Evolutionary conservation across 768 basidiomycete species (phyloP).

Genomic region (Boletus barrowsii): DNA sequence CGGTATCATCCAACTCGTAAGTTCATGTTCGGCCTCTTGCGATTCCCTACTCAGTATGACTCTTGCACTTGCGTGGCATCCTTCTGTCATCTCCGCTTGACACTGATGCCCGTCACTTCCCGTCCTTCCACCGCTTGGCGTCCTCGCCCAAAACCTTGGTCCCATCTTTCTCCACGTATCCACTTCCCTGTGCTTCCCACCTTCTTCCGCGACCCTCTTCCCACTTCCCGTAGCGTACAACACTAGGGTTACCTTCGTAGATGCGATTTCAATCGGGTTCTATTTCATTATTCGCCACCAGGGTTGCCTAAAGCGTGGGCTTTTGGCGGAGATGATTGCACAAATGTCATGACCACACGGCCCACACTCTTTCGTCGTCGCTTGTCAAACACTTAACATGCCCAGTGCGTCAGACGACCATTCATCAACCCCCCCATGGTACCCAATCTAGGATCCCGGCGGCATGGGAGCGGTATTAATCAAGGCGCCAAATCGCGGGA

Average conservation of each 20-base stretch:
- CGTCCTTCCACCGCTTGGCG: slow-evolving; percentile 12
- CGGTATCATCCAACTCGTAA: slow-evolving; percentile 79
- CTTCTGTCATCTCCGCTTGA: slow-evolving; percentile 22
- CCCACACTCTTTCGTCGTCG: not conserved
- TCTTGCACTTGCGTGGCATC: slow-evolving; percentile 2
- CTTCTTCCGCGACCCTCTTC: slow-evolving; percentile 13
- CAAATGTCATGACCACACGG: not conserved
- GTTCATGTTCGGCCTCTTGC: slow-evolving; percentile 30
- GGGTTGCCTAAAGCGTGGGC: slow-evolving; percentile 4
- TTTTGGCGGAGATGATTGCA: slow-evolving; percentile 7
- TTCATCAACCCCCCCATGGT: not conserved
- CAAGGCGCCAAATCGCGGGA: not conserved
- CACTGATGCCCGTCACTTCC: slow-evolving; percentile 24
- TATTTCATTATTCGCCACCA: slow-evolving; percentile 3
- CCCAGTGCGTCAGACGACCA: not conserved
- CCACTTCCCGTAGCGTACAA: slow-evolving; percentile 26
- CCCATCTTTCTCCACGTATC: slow-evolving; percentile 12
- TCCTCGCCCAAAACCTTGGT: slow-evolving; percentile 3
- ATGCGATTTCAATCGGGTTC: slow-evolving; percentile 6
- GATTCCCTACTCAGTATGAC: slow-evolving; percentile 11
- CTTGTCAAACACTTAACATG: not conserved
- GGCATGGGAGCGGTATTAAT: slow-evolving; percentile 1
- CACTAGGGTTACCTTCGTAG: slow-evolving; percentile 30
- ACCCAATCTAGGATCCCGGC: not conserved
- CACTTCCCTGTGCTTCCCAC: slow-evolving; percentile 7